Evolutionary conservation across 2,329 filamentous ascomycete genomes (phyloP).

Genomic region (Neopestalotiopsis sp.): DNA sequence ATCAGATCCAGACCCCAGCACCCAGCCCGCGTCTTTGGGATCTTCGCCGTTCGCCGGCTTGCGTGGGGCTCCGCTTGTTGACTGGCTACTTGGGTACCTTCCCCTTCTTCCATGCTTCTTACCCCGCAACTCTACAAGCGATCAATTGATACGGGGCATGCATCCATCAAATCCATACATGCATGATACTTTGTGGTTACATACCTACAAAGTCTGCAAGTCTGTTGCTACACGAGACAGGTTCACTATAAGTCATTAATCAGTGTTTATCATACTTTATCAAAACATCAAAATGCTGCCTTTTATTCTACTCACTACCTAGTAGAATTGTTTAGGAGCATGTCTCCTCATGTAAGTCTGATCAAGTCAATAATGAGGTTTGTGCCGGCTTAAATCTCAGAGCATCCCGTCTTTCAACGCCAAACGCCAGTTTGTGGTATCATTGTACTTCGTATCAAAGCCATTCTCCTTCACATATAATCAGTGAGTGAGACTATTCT

Average conservation of each 20-base stretch:
- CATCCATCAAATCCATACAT: background rate
- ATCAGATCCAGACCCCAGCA: background rate
- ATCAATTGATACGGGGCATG: slow-evolving; percentile 5
- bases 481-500: slow-evolving; percentile 42
- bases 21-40: background rate
- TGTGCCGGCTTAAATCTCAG: background rate
- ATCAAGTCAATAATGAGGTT: background rate
- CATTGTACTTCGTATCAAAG: background rate
- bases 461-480: background rate
- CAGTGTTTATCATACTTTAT: too few species aligned
- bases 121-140: slow-evolving; percentile 14
- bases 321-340: too few species aligned
- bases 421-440: slow-evolving; percentile 20
- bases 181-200: background rate
- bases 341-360: background rate
- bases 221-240: too few species aligned
- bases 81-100: background rate
- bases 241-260: too few species aligned
- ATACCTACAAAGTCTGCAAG: background rate
- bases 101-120: background rate
- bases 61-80: slow-evolving; percentile 12
- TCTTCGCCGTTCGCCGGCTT: slow-evolving; percentile 15
- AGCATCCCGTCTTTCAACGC: background rate
- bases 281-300: too few species aligned
- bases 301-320: too few species aligned